Conservation (phyloP, 139 green algal species). For the Chlamydomonas schloesseri region DNA sequence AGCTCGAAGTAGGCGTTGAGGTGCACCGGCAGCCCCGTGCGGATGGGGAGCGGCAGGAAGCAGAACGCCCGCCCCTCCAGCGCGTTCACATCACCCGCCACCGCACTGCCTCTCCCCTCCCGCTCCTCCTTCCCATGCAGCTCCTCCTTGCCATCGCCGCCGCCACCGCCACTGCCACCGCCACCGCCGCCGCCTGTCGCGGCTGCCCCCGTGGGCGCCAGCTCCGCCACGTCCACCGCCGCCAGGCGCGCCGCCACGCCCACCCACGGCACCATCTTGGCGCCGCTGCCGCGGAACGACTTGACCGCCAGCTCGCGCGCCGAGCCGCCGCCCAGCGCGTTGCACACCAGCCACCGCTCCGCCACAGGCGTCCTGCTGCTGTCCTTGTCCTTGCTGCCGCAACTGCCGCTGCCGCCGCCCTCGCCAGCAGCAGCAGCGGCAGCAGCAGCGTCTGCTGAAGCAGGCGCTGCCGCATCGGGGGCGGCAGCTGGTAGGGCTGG, state of each 20-base stretch:
- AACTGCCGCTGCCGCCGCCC: background rate
- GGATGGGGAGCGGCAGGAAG: conserved; percentile 85
- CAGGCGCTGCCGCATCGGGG: background rate
- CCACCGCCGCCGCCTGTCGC: background rate
- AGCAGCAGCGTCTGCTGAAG: background rate
- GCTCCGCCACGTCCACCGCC: background rate
- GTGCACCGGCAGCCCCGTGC: conserved; percentile 77
- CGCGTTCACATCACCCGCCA: background rate
- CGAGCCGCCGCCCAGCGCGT: conserved; percentile 59
- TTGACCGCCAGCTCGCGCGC: conserved; percentile 53
- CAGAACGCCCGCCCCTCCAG: conserved; percentile 77
- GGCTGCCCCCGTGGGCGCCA: background rate
- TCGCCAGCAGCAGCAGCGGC: background rate
- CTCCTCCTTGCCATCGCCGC: background rate
- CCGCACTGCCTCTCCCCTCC: background rate
- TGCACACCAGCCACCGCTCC: conserved; percentile 72
- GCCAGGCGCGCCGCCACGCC: conserved; percentile 72
- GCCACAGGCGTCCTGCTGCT: background rate
- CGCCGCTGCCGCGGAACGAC: conserved; percentile 28
- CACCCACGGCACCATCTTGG: conserved; percentile 82
- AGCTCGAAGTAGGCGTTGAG: conserved; percentile 91
- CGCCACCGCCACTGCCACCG: background rate
- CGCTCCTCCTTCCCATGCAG: background rate
- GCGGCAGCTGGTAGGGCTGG: too few relatives aligned
- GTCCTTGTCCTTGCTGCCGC: background rate